These are phyloP conservation scores for Naumovozyma dairenensis DNA, from an alignment of 805 yeast species.

Conservation along the genomic window DNA sequence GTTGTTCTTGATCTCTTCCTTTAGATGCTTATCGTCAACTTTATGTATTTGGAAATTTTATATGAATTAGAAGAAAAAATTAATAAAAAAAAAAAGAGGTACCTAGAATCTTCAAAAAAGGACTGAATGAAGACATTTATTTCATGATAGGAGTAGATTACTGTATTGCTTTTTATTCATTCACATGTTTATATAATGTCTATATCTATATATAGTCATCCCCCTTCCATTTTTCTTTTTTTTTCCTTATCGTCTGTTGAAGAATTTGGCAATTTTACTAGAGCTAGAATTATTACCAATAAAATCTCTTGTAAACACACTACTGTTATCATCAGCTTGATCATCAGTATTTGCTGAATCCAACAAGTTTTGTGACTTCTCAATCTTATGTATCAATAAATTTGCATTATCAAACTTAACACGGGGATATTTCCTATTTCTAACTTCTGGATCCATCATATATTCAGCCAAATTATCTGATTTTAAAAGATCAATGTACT, in stretches of 20 bases:
- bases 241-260: slow-evolving; percentile 2
- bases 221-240: too few species aligned
- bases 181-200: too few species aligned
- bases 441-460: slow-evolving; percentile 37
- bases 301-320: slow-evolving; percentile 4
- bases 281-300: slow-evolving; percentile 9
- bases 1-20: too few species aligned
- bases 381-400: slow-evolving; percentile 43
- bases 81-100: too few species aligned
- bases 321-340: slow-evolving; percentile 1
- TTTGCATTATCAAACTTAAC: slow-evolving; percentile 66
- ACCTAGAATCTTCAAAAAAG: too few species aligned
- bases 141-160: too few species aligned
- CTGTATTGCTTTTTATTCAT: too few species aligned
- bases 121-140: too few species aligned
- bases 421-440: slow-evolving; percentile 63
- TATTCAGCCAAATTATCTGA: slow-evolving; percentile 57
- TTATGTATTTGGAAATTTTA: too few species aligned
- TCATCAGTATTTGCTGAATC: background rate
- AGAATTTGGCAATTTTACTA: slow-evolving; percentile 19
- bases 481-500: slow-evolving; percentile 62
- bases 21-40: too few species aligned
- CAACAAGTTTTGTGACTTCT: slow-evolving; percentile 1
- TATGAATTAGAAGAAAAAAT: too few species aligned
- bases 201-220: too few species aligned